Evolutionary conservation across 2,329 filamentous ascomycete genomes (phyloP).

Genomic region (Coniella vitis): DNA sequence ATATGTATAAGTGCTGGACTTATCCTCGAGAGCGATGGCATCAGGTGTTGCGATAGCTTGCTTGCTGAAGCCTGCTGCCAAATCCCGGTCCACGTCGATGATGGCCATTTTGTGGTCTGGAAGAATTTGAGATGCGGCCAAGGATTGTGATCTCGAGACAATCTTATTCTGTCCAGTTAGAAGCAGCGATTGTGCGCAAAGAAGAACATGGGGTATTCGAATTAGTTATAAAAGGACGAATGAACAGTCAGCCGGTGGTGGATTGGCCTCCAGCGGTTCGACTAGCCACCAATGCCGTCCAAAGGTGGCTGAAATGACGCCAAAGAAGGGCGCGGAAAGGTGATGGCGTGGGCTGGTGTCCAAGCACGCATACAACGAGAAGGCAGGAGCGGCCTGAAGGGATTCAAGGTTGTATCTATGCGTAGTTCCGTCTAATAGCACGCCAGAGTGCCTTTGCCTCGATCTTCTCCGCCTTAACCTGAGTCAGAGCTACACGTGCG

Average conservation of each 20-base stretch:
- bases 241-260: too few species aligned
- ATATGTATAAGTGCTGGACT: conserved; percentile 61
- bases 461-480: too few species aligned
- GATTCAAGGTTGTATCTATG: too few species aligned
- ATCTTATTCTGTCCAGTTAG: neutral
- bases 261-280: too few species aligned
- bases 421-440: too few species aligned
- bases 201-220: too few species aligned
- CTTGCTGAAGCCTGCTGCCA: conserved; percentile 62
- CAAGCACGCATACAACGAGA: neutral
- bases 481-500: too few species aligned
- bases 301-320: neutral
- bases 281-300: neutral
- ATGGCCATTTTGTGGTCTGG: conserved; percentile 43
- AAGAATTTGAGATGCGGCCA: too few species aligned
- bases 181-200: too few species aligned
- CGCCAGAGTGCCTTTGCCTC: too few species aligned
- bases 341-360: neutral
- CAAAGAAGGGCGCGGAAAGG: neutral
- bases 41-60: conserved; percentile 65
- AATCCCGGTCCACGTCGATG: conserved; percentile 65
- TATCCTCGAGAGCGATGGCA: conserved; percentile 67
- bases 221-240: too few species aligned
- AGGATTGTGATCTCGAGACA: neutral
- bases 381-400: too few species aligned